Conservation (phyloP, 129 eudicot species). For the Scalesia atractyloides region DNA sequence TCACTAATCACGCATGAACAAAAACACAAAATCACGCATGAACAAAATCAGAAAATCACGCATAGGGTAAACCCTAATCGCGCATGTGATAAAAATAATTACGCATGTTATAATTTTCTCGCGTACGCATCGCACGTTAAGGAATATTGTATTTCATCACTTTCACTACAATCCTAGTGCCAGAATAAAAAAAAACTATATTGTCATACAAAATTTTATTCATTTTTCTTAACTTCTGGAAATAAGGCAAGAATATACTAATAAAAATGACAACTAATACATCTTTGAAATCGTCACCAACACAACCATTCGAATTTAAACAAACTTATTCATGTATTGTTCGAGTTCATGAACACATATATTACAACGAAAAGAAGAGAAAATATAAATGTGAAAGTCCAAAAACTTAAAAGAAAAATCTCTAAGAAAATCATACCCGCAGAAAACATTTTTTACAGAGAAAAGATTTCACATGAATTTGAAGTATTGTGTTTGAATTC, state of each 20-base stretch:
- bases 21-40: no score
- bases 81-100: no score
- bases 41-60: no score
- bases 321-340: not conserved
- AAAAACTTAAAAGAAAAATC: not conserved
- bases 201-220: no score
- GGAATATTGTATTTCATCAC: no score
- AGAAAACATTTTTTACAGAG: not conserved
- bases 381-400: not conserved
- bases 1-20: no score
- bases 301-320: not conserved
- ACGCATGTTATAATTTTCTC: no score
- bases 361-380: not conserved
- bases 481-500: not conserved
- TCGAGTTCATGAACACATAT: not conserved
- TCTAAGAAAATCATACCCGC: not conserved
- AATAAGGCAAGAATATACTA: not conserved
- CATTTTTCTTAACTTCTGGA: not conserved
- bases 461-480: not conserved
- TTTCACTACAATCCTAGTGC: no score
- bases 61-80: no score
- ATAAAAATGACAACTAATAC: not conserved
- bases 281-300: slow-evolving; percentile 29
- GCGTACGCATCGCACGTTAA: no score
- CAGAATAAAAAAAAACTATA: no score